phyloP scores from a whole-genome alignment of 139 green algal species.

The Volvox africanus region DNA sequence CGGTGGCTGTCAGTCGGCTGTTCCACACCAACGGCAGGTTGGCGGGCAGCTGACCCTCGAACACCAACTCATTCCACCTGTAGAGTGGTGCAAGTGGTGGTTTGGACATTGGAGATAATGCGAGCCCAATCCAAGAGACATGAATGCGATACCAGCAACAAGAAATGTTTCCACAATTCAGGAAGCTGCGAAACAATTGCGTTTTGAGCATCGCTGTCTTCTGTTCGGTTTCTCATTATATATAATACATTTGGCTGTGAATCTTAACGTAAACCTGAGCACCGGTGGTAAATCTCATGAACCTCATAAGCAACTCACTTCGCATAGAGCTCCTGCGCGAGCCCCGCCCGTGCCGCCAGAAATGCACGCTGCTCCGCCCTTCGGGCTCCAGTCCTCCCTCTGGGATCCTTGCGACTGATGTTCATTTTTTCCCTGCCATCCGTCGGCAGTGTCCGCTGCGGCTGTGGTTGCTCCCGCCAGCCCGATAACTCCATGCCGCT shows the following conservation, averaged over 20 bases:
- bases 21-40: slow-evolving; percentile 74
- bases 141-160: no score
- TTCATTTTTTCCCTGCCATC: not conserved
- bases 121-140: no score
- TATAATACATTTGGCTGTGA: no score
- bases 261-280: no score
- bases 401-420: not conserved
- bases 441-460: not conserved
- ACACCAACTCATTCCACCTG: slow-evolving; percentile 69
- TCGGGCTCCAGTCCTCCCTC: not conserved
- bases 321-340: slow-evolving; percentile 55
- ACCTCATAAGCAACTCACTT: slow-evolving; percentile 27
- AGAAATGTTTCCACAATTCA: no score
- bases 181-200: not conserved
- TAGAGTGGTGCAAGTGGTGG: not conserved
- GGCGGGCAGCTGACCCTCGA: slow-evolving; percentile 60
- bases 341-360: slow-evolving; percentile 39
- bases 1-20: slow-evolving; percentile 62
- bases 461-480: not conserved
- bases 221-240: not conserved
- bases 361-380: slow-evolving; percentile 36
- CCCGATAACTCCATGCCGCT: not conserved
- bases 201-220: not conserved
- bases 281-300: not conserved
- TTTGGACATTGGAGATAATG: not conserved